phyloP scores from a whole-genome alignment of 106 monocot genomes.

The Platanthera guangdongensis region DNA sequence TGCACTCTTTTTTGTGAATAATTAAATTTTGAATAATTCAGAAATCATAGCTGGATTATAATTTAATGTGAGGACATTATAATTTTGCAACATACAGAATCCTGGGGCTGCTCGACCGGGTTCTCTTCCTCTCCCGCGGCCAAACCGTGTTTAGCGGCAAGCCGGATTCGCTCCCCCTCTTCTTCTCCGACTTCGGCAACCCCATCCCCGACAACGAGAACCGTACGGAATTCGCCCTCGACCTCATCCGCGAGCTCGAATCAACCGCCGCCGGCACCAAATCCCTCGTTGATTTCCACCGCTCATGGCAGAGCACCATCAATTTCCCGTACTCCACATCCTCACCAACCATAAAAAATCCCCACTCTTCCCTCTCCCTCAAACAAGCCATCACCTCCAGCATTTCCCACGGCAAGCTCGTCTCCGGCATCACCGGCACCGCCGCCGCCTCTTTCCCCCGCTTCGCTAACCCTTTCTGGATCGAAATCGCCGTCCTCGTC shows the following conservation, averaged over 20 bases:
- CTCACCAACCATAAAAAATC: neutral
- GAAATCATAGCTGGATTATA: no score
- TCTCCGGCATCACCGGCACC: neutral
- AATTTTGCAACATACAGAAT: constrained; percentile 27
- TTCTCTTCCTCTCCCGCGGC: constrained; percentile 70
- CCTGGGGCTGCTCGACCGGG: constrained; percentile 60
- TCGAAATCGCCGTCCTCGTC: constrained; percentile 43
- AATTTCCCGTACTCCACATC: neutral
- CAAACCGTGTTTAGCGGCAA: constrained; percentile 58
- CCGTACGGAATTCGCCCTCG: constrained; percentile 77
- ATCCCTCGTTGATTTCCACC: constrained; percentile 49
- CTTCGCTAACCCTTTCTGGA: constrained; percentile 79
- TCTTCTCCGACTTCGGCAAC: constrained; percentile 69
- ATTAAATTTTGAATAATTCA: no score
- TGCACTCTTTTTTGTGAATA: no score
- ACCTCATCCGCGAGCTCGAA: constrained; percentile 75
- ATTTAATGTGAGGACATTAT: no score
- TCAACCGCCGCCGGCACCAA: constrained; percentile 26
- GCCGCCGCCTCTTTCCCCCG: constrained; percentile 11
- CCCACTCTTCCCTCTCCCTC: constrained; percentile 21
- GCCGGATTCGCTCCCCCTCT: constrained; percentile 41
- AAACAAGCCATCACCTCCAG: constrained; percentile 84
- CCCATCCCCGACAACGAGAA: constrained; percentile 85
- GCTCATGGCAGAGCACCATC: constrained; percentile 25
- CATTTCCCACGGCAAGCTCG: constrained; percentile 80